Evolutionary conservation across 1,284 basidiomycete genomes (phyloP), one percentile per base, ranked within the genome.

Genomic region (Microbotryum violaceum): DNA sequence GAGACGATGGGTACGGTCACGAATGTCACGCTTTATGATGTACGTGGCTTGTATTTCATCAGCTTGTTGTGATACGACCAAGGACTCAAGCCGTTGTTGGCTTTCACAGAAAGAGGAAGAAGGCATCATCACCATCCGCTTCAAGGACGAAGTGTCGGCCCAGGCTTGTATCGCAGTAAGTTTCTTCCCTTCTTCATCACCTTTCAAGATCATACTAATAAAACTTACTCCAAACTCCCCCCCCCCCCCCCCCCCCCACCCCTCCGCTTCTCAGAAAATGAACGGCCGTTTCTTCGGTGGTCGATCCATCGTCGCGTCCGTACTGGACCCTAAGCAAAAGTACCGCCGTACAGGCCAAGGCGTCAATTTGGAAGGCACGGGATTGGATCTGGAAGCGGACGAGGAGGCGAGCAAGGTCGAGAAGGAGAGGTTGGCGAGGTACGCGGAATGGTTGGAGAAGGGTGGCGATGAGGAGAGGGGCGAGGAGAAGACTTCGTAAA

Each of bases 111-210:
- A 86, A 78, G 96, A 99, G 75, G 79, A 85, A 25, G 91, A 97
- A 48, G 96, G 96, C 2, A 78, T 98, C 60, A 97, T 99, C 83
- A 94, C 92, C 0, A 86, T 98, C 66, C 94, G 94, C 70, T 99
- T 97, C 79, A 85, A 85, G 62, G 91, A 94, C 67, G 81, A 87
- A 6, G 72, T 90, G 4, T 85, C 89, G 58, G 94, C 94, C 0
- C 85, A 89, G 74, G 90, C 89, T 6, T 98, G 94, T 72, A 80
- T 97, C 14, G 64, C 89, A 60, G 91, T 89, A 70, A 69, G 88
- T 81, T 18, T 33, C 37, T 57, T 8, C 47, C 18, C 44, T 4
- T 8, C 21, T 3, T 7, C 23, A 46, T n/a, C 23, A 6, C 20
- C 33, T 57, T 31, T 20, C 31, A 10, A 31, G 9, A 31, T 20